phyloP scores from a whole-genome alignment of 148 eudicot species.

The Diospyros kaki region DNA sequence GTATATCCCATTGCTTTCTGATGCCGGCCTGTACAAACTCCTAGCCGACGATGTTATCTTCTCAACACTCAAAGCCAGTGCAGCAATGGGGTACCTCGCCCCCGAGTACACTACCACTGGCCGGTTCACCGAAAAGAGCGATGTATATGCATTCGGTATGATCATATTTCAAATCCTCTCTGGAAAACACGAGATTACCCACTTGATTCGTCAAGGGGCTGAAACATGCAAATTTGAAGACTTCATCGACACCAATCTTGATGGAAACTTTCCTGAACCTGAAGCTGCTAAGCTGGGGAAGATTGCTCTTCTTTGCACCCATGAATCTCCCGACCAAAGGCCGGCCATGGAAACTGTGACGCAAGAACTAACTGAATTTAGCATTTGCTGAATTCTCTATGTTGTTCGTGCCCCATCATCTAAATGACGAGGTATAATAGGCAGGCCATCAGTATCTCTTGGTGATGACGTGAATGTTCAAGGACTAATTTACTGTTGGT shows the following conservation, averaged over 20 bases:
- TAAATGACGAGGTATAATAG: too few species aligned
- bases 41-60: constrained; percentile 75
- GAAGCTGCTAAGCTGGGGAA: constrained; percentile 65
- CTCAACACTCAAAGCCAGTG: constrained; percentile 79
- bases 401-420: too few species aligned
- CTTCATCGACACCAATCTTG: constrained; percentile 58
- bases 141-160: constrained; percentile 81
- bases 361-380: constrained; percentile 50
- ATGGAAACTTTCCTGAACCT: constrained; percentile 49
- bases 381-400: constrained; percentile 8
- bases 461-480: too few species aligned
- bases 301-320: constrained; percentile 74
- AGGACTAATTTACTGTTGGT: too few species aligned
- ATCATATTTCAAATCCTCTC: constrained; percentile 72
- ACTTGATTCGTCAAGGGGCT: constrained; percentile 41
- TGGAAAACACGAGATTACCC: constrained; percentile 51
- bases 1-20: constrained; percentile 63
- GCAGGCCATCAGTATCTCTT: too few species aligned
- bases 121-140: constrained; percentile 84
- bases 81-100: constrained; percentile 97
- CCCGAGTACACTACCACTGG: constrained; percentile 96
- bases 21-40: constrained; percentile 77
- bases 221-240: constrained; percentile 49
- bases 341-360: constrained; percentile 48
- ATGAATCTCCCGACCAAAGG: constrained; percentile 65